A percentile compares a stretch with the other conserved stretches of the same genome.
phyloP scores from a whole-genome alignment of 108 stramenopile genomes.

The Mediolabrus comicus region DNA sequence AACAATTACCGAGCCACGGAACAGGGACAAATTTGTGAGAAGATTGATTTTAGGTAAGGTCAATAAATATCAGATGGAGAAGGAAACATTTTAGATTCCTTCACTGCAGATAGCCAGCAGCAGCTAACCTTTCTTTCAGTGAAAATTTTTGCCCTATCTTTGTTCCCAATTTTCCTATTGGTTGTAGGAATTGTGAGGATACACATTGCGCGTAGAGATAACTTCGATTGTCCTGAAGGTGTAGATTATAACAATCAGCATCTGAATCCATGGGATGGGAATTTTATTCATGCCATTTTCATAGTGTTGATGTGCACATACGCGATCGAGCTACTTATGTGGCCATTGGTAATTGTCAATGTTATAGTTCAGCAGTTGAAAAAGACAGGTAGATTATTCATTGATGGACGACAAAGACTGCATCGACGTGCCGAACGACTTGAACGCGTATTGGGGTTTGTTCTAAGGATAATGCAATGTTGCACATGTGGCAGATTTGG shows the following conservation, averaged over 20 bases:
- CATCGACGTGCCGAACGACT: too few species aligned
- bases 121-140: too few species aligned
- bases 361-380: too few species aligned
- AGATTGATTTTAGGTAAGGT: background rate
- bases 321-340: conserved; percentile 11
- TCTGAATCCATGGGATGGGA: background rate
- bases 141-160: conserved; percentile 3
- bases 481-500: too few species aligned
- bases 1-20: conserved; percentile 7
- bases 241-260: background rate
- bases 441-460: too few species aligned
- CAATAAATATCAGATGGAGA: too few species aligned
- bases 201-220: background rate
- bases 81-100: too few species aligned
- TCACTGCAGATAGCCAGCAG: too few species aligned
- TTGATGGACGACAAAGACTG: too few species aligned
- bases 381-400: too few species aligned
- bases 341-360: conserved; percentile 5
- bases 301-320: conserved; percentile 2
- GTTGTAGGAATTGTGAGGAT: background rate
- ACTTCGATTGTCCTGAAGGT: conserved; percentile 12
- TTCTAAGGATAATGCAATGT: too few species aligned
- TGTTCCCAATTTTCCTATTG: background rate
- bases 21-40: background rate
- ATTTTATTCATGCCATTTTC: background rate